Evolutionary conservation across 352 stramenopile species (phyloP), one percentile per base, ranked within the genome.

Genomic region (Phytophthora multivora): DNA sequence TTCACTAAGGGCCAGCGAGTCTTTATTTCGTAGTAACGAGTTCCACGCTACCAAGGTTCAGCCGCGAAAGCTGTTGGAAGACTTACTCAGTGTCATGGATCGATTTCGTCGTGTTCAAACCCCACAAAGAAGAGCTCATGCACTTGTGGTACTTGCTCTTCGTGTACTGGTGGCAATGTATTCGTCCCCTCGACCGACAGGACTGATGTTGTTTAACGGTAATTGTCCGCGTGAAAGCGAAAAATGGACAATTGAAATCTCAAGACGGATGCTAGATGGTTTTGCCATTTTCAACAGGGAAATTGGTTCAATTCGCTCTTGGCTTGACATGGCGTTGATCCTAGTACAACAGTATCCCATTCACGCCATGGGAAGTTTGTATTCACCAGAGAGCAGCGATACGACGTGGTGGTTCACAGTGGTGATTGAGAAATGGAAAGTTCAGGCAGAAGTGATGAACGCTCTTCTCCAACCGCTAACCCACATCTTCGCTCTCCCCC

Each of bases 1-100:
- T 0, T 80, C 79, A 9, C 53, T 86, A 5, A 21, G 51, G 7
- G 68, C 63, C 4, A 71, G 54, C 5, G 69, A 70, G 5, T 49
- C 55, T 16, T 35, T 88, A 5, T 68, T 84, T 25, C 21, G 30
- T 7, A 52, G 39, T 15, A 61, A 75, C 33, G 76, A 86, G 59
- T 53, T 77, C 23, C 70, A 80, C n/a, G 35, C 63, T 43, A 52
- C 28, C 0, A 57, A 63, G 1, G 30, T 73, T 42, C 53, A 18
- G 6, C 36, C 52, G 2, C 48, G 41, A 18, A 41, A 43, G 12
- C 33, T 67, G n/a, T 13, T 76, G 12, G 57, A 70, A 9, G 63
- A 76, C 15, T 46, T 76, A 30, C 7, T 72, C 9, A 53, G 49
- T 3, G 18, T 73, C 11, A 58, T 76, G 49, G 25, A 57, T 39